phyloP scores from a whole-genome alignment of 768 basidiomycete species.

The Psilocybe subaeruginosa region DNA sequence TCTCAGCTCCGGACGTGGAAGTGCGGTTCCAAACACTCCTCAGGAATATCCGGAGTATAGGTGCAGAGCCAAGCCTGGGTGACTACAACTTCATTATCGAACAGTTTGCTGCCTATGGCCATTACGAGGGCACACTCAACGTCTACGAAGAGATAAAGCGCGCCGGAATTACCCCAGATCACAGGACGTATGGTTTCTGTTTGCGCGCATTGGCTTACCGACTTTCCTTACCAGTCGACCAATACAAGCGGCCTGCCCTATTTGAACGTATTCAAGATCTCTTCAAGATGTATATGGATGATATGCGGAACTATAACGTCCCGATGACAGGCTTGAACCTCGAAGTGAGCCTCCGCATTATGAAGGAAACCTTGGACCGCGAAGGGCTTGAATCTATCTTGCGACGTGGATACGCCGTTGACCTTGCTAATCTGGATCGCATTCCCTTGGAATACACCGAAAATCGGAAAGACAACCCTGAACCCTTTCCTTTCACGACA shows the following conservation, averaged over 20 bases:
- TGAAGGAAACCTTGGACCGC: constrained; percentile 64
- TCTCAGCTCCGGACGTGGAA: constrained; percentile 60
- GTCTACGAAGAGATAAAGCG: constrained; percentile 63
- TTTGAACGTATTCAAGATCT: constrained; percentile 47
- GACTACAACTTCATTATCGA: constrained; percentile 79
- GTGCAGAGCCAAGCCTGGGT: constrained; percentile 49
- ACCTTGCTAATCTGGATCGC: constrained; percentile 74
- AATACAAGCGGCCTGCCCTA: constrained; percentile 34
- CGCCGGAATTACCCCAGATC: constrained; percentile 46
- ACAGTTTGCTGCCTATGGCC: constrained; percentile 79
- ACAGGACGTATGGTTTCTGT: constrained; percentile 62
- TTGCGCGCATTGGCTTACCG: constrained; percentile 76
- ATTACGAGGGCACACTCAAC: constrained; percentile 58
- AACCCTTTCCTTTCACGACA: constrained; percentile 57
- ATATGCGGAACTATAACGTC: constrained; percentile 55
- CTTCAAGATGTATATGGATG: constrained; percentile 53
- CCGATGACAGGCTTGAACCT: constrained; percentile 61
- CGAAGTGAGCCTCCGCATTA: constrained; percentile 68
- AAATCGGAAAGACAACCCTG: constrained; percentile 14
- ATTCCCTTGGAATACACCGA: constrained; percentile 50
- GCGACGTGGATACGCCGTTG: constrained; percentile 75
- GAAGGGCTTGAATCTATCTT: constrained; percentile 61
- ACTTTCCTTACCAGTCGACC: constrained; percentile 58
- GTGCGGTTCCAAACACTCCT: constrained; percentile 68
- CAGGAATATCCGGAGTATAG: constrained; percentile 65